phyloP scores from a whole-genome alignment of 2,329 filamentous ascomycete genomes.

The Fusarium sp. region DNA sequence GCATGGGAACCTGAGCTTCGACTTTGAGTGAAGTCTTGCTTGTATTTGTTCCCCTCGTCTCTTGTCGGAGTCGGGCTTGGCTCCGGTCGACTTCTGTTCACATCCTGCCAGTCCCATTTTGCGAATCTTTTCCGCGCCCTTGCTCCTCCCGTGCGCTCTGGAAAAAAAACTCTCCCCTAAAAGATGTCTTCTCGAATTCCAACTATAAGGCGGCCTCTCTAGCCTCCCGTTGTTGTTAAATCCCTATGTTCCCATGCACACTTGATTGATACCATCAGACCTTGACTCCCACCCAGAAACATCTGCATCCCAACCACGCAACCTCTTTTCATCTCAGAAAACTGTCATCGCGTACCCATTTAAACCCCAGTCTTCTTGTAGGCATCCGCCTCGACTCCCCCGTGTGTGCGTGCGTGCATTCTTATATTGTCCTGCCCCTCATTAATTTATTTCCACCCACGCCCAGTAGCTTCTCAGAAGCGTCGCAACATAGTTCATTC shows the following conservation, averaged over 20 bases:
- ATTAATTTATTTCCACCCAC: slow-evolving; percentile 35
- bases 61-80: slow-evolving; percentile 47
- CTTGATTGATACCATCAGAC: slow-evolving; percentile 13
- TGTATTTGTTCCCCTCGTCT: slow-evolving; percentile 44
- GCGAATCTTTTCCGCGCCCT: slow-evolving; percentile 46
- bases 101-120: slow-evolving; percentile 46
- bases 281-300: neutral
- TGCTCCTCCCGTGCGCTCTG: slow-evolving; percentile 36
- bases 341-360: slow-evolving; percentile 37
- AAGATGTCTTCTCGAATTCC: slow-evolving; percentile 38
- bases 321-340: slow-evolving; percentile 22
- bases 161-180: slow-evolving; percentile 41
- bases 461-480: slow-evolving; percentile 25
- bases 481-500: slow-evolving; percentile 24
- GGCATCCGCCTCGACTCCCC: slow-evolving; percentile 29
- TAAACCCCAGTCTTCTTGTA: slow-evolving; percentile 28
- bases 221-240: slow-evolving; percentile 38
- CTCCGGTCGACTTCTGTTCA: slow-evolving; percentile 47
- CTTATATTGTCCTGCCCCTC: slow-evolving; percentile 33
- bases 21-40: slow-evolving; percentile 39
- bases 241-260: slow-evolving; percentile 15
- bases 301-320: slow-evolving; percentile 18
- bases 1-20: slow-evolving; percentile 34
- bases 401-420: slow-evolving; percentile 18
- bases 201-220: slow-evolving; percentile 37